Conservation (phyloP, 2,329 filamentous ascomycete genomes). For the Fusarium napiforme region DNA sequence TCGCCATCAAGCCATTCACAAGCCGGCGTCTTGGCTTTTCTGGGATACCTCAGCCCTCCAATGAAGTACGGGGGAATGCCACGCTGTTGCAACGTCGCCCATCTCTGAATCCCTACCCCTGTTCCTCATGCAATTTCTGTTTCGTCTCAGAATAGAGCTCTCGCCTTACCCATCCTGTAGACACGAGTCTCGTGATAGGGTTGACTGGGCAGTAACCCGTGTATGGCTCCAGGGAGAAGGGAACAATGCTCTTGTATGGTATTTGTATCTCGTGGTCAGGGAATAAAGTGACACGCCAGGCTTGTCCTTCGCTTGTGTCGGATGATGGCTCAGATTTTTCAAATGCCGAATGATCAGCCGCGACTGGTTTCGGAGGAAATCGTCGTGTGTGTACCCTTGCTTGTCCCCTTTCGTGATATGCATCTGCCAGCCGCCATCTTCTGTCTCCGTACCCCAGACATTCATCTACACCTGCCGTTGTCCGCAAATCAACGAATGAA, state of each 20-base stretch:
- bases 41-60: not conserved
- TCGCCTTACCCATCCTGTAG: not conserved
- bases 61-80: not conserved
- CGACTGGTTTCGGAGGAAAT: too few relatives aligned
- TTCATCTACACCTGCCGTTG: too few relatives aligned
- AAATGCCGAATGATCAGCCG: not conserved
- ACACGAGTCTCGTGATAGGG: fast-evolving
- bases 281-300: not conserved
- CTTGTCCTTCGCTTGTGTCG: too few relatives aligned
- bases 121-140: not conserved
- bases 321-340: not conserved
- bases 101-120: too few relatives aligned
- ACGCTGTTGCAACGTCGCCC: too few relatives aligned
- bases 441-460: too few relatives aligned
- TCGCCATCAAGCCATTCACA: not conserved
- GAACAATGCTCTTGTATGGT: not conserved
- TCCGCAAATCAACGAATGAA: too few relatives aligned
- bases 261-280: not conserved
- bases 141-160: not conserved
- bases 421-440: too few relatives aligned
- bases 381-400: too few relatives aligned
- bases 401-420: too few relatives aligned
- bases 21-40: too few relatives aligned
- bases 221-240: not conserved
- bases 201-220: fast-evolving